Evolutionary conservation across 169 alveolate species (phyloP).

Genomic region (Eimeria falciformis): DNA sequence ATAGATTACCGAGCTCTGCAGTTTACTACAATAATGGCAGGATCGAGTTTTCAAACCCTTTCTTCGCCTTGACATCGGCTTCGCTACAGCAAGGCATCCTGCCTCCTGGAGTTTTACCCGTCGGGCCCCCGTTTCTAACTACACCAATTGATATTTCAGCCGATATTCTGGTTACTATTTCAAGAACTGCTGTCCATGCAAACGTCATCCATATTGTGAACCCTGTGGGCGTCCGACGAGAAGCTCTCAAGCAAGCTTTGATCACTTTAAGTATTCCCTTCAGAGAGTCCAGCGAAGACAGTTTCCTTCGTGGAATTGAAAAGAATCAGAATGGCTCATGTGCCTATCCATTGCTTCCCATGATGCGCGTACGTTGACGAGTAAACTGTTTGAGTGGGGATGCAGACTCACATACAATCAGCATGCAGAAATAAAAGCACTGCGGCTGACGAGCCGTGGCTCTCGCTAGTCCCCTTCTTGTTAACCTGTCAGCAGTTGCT

Average conservation of each 20-base stretch:
- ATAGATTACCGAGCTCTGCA: conserved; percentile 81
- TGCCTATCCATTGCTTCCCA: conserved; percentile 28
- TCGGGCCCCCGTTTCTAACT: conserved; percentile 71
- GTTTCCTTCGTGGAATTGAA: conserved; percentile 68
- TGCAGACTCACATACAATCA: neutral
- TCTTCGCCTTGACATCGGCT: conserved; percentile 77
- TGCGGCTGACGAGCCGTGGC: too few relatives aligned
- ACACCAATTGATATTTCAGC: conserved; percentile 70
- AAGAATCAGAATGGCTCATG: conserved; percentile 66
- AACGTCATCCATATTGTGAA: conserved; percentile 59
- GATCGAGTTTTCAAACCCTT: conserved; percentile 77
- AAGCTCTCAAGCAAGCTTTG: conserved; percentile 8
- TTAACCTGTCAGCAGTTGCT: too few relatives aligned
- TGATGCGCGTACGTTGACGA: conserved; percentile 55
- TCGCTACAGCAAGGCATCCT: conserved; percentile 78
- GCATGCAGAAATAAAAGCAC: neutral
- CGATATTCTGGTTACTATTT: conserved; percentile 39
- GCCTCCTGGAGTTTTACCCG: conserved; percentile 79
- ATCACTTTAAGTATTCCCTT: neutral
- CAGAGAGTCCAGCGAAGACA: conserved; percentile 62
- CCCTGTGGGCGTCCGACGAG: conserved; percentile 59
- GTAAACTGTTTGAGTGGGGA: too few relatives aligned
- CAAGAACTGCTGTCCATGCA: conserved; percentile 23
- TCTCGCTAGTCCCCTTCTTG: too few relatives aligned
- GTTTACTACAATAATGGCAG: conserved; percentile 80